Percentiles rank a stretch among this genome's conserved stretches.
These are phyloP conservation scores for Diddensiella transvaalensis DNA, from an alignment of 805 yeast genomes.

Conservation along the genomic window DNA sequence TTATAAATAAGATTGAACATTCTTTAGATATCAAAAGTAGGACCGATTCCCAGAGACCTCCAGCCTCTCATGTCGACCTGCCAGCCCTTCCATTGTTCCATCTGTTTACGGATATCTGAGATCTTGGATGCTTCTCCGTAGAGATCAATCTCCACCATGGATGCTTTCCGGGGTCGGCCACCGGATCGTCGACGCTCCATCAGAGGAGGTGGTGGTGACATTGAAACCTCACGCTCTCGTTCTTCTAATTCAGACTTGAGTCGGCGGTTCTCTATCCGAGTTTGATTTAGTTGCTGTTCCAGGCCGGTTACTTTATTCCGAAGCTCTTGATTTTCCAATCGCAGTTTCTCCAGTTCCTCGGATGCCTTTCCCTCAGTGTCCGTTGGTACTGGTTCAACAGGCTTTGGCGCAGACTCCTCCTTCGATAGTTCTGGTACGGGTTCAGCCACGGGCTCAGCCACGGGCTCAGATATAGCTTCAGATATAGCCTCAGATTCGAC, in stretches of 20 bases:
- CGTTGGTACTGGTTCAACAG: slow-evolving; percentile 12
- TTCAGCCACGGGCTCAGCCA: slow-evolving; percentile 5
- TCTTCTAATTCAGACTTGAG: slow-evolving; percentile 13
- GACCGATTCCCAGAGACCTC: slow-evolving; percentile 69
- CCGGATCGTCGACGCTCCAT: slow-evolving; percentile 1
- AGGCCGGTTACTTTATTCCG: slow-evolving; percentile 35
- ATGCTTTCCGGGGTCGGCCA: slow-evolving; percentile 19
- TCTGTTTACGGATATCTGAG: slow-evolving; percentile 41
- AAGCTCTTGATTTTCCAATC: slow-evolving; percentile 39
- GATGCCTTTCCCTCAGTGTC: slow-evolving; percentile 15
- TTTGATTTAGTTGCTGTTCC: slow-evolving; percentile 23
- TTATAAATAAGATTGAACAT: neutral
- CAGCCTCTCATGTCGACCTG: slow-evolving; percentile 82
- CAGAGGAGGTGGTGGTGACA: slow-evolving; percentile 19
- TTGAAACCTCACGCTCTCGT: slow-evolving; percentile 6
- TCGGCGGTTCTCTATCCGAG: slow-evolving; percentile 12
- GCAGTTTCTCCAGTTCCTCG: slow-evolving; percentile 21
- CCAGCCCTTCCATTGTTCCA: slow-evolving; percentile 79
- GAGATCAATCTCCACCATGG: slow-evolving; percentile 35
- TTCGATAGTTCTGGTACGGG: neutral
- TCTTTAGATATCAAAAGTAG: slow-evolving; percentile 43
- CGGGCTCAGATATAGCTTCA: slow-evolving; percentile 12
- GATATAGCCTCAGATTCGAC: slow-evolving; percentile 7
- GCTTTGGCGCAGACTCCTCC: no score
- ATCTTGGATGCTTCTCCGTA: slow-evolving; percentile 52